Evolutionary conservation across 164 flowering plant species (phyloP), one percentile per base, ranked within the genome.

Genomic region (Buxus sempervirens): DNA sequence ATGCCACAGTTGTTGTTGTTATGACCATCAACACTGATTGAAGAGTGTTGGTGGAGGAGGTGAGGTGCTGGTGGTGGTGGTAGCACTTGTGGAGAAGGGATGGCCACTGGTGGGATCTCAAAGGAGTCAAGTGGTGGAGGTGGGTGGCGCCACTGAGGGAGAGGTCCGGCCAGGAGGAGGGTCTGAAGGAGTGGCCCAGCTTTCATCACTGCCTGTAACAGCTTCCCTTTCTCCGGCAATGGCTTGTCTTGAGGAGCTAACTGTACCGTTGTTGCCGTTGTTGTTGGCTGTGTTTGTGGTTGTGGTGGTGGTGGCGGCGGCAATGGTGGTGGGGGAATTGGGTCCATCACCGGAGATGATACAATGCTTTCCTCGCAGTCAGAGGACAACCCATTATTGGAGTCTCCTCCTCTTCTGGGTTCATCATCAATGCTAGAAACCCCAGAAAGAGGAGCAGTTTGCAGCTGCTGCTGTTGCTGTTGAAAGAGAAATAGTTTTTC

Each of bases 151-250:
- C 98, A 94, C 77, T 89, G 88, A 14, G 98, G 98, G 2, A 94
- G 85, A 0, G 95, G 93, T 42, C 98, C 98, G 12, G 98, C 96
- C 58, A 94, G 75, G 24, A 94, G 87, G 0, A 94, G 84, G 1
- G 93, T 91, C 73, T 94, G 96, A 3, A 94, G 83, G 15, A 94
- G 85, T n/a, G 98, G 98, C 58, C 98, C 98, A 2, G 98, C 98
- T 59, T 88, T 85, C 86, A 88, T 89, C 65, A 94, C 98, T 14
- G 98, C 97, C 73, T 94, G 85, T 54, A 94, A 79, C 62, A 94
- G 85, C 84, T 84, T 90, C 5, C 98, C 98, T 60, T 94, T 90
- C 80, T 94, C 97, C 0, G 98, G 97, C 74, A 94, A 76, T 65
- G 88, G 89, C 77, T 76, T 83, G 22, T 81, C 80, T 9, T 74